A percentile compares a stretch with the other conserved stretches of the same genome.
These are phyloP conservation scores for Penicillium ochrochloron DNA, from an alignment of 495 filamentous ascomycete genomes.

Conservation along the genomic window DNA sequence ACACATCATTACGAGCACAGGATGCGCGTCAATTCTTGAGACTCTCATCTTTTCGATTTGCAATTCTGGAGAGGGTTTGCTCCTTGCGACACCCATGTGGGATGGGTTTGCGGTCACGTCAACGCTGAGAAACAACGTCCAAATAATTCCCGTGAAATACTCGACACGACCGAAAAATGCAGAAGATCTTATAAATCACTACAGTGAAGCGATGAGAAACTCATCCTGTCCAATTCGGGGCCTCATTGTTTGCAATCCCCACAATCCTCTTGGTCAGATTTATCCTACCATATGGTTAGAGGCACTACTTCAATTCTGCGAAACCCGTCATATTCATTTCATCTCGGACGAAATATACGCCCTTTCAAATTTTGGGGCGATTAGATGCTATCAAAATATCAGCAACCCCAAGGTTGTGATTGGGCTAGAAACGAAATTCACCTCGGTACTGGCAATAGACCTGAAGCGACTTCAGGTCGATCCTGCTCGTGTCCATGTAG, in stretches of 20 bases:
- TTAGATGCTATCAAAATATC: neutral
- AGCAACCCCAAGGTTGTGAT: neutral
- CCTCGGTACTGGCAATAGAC: constrained; percentile 1
- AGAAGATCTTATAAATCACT: neutral
- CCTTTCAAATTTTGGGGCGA: constrained; percentile 8
- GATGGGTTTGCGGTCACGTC: constrained; percentile 10
- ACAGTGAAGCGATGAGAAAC: neutral
- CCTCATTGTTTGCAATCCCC: constrained; percentile 15
- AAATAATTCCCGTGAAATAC: constrained; percentile 3
- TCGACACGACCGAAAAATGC: constrained; percentile 7
- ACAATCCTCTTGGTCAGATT: constrained; percentile 13
- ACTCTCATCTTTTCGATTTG: constrained; percentile 6
- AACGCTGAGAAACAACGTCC: constrained; percentile 15
- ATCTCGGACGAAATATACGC: constrained; percentile 17
- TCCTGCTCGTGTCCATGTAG: constrained; percentile 10
- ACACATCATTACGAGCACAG: neutral
- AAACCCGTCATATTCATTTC: constrained; percentile 1
- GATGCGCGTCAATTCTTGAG: neutral
- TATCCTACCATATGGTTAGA: constrained; percentile 5
- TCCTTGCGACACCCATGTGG: constrained; percentile 10
- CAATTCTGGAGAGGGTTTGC: constrained; percentile 9
- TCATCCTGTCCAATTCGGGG: constrained; percentile 6
- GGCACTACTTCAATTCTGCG: constrained; percentile 12
- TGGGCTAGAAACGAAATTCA: constrained; percentile 3
- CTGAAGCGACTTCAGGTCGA: neutral